Evolutionary conservation across 257 asterid species (phyloP).

Genomic region (Nicotiana attenuata): DNA sequence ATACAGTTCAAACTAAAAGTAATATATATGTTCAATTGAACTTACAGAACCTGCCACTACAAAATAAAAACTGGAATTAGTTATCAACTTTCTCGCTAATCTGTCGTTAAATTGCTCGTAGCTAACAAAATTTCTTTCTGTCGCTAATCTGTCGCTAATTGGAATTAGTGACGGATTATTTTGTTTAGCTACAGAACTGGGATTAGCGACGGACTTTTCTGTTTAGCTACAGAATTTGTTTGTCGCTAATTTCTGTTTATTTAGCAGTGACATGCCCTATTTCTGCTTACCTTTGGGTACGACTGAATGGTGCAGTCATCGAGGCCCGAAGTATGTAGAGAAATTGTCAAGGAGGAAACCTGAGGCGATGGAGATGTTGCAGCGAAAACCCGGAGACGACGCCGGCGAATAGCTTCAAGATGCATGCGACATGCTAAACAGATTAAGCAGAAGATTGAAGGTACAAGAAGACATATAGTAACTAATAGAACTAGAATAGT

Average conservation of each 20-base stretch:
- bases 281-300: constrained; percentile 13
- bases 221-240: too few relatives aligned
- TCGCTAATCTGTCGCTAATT: too few relatives aligned
- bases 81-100: too few relatives aligned
- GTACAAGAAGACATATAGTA: neutral
- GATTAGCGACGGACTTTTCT: too few relatives aligned
- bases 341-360: neutral
- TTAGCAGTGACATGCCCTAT: too few relatives aligned
- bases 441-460: neutral
- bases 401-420: neutral
- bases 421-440: neutral
- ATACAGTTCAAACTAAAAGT: neutral
- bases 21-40: neutral
- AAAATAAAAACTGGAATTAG: too few relatives aligned
- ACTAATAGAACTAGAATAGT: neutral
- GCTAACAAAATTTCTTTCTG: too few relatives aligned
- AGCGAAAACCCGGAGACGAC: neutral
- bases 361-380: neutral
- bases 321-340: constrained; percentile 1
- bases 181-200: too few relatives aligned
- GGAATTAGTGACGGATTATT: too few relatives aligned
- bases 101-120: too few relatives aligned
- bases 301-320: constrained; percentile 20
- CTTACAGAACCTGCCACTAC: neutral
- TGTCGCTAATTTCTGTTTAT: too few relatives aligned